A percentile compares a stretch with the other conserved stretches of the same genome.
Evolutionary conservation across 2,329 filamentous ascomycete genomes (phyloP).

Genomic region (Amauroascus niger): DNA sequence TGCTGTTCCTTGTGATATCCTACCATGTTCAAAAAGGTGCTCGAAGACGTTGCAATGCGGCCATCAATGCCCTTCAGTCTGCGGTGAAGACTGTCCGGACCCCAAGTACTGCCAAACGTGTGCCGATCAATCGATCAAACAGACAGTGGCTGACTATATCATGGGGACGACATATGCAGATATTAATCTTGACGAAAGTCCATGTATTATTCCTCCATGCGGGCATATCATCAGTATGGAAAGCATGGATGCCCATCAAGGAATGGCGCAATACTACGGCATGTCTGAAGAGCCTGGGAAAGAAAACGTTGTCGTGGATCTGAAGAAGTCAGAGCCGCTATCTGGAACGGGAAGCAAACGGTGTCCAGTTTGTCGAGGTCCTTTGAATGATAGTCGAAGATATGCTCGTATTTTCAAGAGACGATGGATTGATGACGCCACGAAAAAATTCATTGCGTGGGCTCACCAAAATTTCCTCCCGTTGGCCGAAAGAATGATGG

Average conservation of each 20-base stretch:
- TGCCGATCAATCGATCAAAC: conserved; percentile 34
- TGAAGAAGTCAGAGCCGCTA: conserved; percentile 1
- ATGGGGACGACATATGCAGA: conserved; percentile 47
- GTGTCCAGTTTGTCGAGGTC: conserved; percentile 2
- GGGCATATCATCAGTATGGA: conserved; percentile 53
- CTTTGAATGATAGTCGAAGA: neutral
- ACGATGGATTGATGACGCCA: conserved; percentile 6
- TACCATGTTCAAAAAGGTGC: conserved; percentile 57
- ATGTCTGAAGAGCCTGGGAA: conserved; percentile 22
- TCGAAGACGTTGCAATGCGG: conserved; percentile 45
- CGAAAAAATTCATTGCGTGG: conserved; percentile 6
- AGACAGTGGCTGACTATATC: conserved; percentile 48
- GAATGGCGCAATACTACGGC: conserved; percentile 35
- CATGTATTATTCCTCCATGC: conserved; percentile 54
- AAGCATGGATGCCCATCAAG: conserved; percentile 54
- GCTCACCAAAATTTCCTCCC: conserved; percentile 3
- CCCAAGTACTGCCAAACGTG: conserved; percentile 50
- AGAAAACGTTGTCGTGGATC: conserved; percentile 20
- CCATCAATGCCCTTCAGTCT: conserved; percentile 56
- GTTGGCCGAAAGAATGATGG: neutral
- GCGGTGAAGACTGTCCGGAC: conserved; percentile 53
- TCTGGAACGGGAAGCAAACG: neutral
- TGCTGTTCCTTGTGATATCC: conserved; percentile 56
- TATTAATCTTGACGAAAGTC: conserved; percentile 49
- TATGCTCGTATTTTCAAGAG: conserved; percentile 3